Conservation (phyloP, 1,284 basidiomycete species). For the Ganoderma boninense region DNA sequence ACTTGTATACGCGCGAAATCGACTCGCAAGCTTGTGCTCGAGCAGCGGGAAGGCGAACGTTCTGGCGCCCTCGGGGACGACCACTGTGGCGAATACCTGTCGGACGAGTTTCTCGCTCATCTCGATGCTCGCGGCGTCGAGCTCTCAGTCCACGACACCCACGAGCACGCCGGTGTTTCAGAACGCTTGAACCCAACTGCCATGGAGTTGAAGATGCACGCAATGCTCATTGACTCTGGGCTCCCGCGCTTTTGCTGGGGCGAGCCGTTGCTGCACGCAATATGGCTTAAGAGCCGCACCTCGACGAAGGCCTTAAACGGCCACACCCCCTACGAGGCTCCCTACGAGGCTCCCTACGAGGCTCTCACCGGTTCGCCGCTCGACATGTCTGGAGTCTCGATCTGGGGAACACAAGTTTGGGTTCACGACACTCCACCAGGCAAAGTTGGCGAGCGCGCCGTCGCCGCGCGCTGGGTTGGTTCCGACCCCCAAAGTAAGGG, state of each 20-base stretch:
- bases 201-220: not conserved
- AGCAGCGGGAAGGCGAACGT: too few relatives aligned
- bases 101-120: not conserved
- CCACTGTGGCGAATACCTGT: not conserved
- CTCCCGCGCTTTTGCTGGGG: not conserved
- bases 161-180: not conserved
- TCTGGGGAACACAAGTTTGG: not conserved
- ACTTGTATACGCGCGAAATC: too few relatives aligned
- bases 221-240: not conserved
- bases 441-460: too few relatives aligned
- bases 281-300: not conserved
- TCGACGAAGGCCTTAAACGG: not conserved
- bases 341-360: not conserved
- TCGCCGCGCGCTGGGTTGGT: conserved; percentile 36
- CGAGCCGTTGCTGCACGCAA: not conserved
- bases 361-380: not conserved
- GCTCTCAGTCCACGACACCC: not conserved
- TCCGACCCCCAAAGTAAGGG: too few relatives aligned
- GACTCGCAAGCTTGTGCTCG: too few relatives aligned
- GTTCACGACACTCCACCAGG: not conserved
- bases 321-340: not conserved
- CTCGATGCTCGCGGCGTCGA: not conserved
- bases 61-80: too few relatives aligned
- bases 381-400: not conserved
- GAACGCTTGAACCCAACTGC: not conserved